Base-by-base conservation (phyloP, 169 alveolate genomes). In the Eimeria sp. region DNA sequence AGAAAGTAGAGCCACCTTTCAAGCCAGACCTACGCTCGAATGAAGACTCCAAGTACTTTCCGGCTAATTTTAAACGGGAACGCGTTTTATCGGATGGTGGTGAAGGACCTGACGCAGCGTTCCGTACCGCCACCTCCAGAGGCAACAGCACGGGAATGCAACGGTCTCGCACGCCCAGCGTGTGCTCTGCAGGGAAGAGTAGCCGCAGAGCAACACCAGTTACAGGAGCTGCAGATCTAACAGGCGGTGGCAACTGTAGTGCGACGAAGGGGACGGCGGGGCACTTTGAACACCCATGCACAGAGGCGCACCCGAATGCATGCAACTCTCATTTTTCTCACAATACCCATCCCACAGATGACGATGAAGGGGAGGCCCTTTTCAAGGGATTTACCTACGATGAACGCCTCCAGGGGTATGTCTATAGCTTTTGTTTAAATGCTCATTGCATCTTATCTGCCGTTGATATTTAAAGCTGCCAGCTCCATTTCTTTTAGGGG, bases 41-140 rank as follows among this genome's bases (percentile, higher is more conserved):
- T 60, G 95, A 91, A 37, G 97, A 95, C 72, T 56, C 80, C 71
- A 90, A 95, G 93, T 95, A 95, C 76, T 95, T 95, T 64, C 96
- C 95, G 72, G 80, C 76, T 52, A 95, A 95, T 83, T 68, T 95
- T 68, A 90, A 85, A 66, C 74, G 78, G 54, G 90, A 90, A 33
- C 97, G 96, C 49, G 96, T 90, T 43, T 71, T 91, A 23, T 87
- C 94, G 10, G 94, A 49, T 58, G 94, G 64, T 13, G 83, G 72
- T 46, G 68, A 27, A 46, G 94, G 83, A 49, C 94, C 94, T 20
- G 85, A 87, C 82, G 62, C 94, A 40, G 94, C 94, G 13, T 87
- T 87, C 30, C 83, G 64, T 20, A 87, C 64, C 49, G 83, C 83
- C 80, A 37, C 83, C 62, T 43, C 60, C 40, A 62, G 62, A 6